Base-by-base conservation (phyloP, 2,329 filamentous ascomycete genomes). In the Penicillium sp. region DNA sequence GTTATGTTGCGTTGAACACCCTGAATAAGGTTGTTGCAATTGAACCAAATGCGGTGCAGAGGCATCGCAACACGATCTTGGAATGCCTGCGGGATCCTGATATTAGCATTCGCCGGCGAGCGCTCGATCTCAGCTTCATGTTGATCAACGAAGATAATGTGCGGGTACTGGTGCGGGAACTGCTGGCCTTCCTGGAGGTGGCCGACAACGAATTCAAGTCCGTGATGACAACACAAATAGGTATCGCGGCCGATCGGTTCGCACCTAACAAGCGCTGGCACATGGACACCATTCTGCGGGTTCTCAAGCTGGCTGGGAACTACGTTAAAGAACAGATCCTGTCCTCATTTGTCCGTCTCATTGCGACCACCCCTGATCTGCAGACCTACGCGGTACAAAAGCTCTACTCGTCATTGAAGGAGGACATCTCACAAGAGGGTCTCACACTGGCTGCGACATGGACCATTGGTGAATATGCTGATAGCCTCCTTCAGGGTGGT, bases 191-290 rank as follows among this genome's bases (percentile, higher is more conserved):
- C 82, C 78, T 99, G 57, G 94, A 99, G 75, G 92, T 96, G 51
- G 93, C 95, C 54, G 94, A 99, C 70, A 96, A 95, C 64, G 94
- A 99, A 75, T 99, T 99, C 80, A 99, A 99, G 79, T 91, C 94
- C 7, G 91, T 91, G 53, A 97, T 99, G 93, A 99, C 94, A 2
- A 94, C 89, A 53, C 94, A 99, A 72, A 99, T 99, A 73, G 94
- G 94, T 25, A 91, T 99, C 68, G 94, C 95, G 12, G 94, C 95
- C 7, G 94, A 99, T 75, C 88, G 93, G 64, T 99, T 91, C 76
- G 90, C 94, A 2, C 95, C 94, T 0, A 97, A 94, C 78, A 97
- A 97, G 79, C 84, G 94, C 72, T 99, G 94, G 94, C 94, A 99
- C 73, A 89, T 97, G 66, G 94, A 99, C 71, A 99, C 95, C 2